Evolutionary conservation across 129 eudicot species (phyloP), one percentile per base, ranked within the genome.

Genomic region (Lactuca saligna): DNA sequence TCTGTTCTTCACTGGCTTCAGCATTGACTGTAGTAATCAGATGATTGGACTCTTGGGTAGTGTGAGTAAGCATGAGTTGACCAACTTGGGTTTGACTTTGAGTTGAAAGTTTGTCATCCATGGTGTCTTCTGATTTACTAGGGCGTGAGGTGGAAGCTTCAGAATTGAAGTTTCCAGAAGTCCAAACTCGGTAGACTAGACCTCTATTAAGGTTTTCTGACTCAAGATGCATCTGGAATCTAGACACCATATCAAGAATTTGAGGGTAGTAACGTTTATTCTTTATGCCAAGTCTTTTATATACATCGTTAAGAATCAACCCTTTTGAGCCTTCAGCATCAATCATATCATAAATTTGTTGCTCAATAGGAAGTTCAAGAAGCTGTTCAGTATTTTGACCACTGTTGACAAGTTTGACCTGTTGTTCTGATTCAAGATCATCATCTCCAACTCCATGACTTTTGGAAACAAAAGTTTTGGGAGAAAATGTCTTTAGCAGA

Each of bases 311-410:
- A 65, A 79, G 76, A 25, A 78, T 83, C 89, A 93, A 75, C 65
- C 98, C 98, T 79, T 87, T 87, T 7, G 91, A 75, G 64, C 98
- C 98, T 75, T 82, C 98, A 34, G 86, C 82, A 73, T 89, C 95
- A 73, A 93, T 74, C 86, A 93, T 82, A 73, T 92, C 98, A 75
- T 82, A 86, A 37, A 92, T 76, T 78, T 93, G 96, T 55, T 88
- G 95, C 85, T 86, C 81, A 75, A 93, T 78, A 15, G 98, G 96
- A 81, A 93, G 95, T 83, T 93, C 98, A 60, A 89, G 58, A 78
- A 93, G 80, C 78, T 84, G 98, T 3, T 89, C 96, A 6, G 87
- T 84, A 35, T 75, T 80, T 65, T 86, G 95, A 60, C 89, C 87
- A 77, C 91, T 79, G 73, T 76, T 93, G 33, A 75, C 84, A 54